A percentile compares a stretch with the other conserved stretches of the same genome.
phyloP scores from a whole-genome alignment of 2,329 filamentous ascomycete genomes.

The Sporothrix inflata region DNA sequence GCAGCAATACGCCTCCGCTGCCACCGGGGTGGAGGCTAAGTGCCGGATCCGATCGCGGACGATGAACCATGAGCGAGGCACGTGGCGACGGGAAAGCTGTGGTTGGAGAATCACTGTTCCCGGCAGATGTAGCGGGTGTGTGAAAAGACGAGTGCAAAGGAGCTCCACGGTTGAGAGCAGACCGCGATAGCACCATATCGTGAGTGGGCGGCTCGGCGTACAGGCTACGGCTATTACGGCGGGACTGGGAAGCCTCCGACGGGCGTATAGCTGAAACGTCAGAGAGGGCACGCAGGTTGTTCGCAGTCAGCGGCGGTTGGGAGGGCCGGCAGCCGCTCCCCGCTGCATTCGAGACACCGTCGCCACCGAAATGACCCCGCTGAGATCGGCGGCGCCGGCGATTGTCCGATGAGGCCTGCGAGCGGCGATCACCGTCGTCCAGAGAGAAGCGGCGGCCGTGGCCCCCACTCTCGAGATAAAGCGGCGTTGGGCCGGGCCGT shows the following conservation, averaged over 20 bases:
- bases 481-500: constrained; percentile 31
- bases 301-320: constrained; percentile 52
- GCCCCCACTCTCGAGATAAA: constrained; percentile 35
- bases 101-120: neutral
- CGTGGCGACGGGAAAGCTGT: constrained; percentile 33
- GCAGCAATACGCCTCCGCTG: constrained; percentile 32
- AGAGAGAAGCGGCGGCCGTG: constrained; percentile 37
- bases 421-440: constrained; percentile 39
- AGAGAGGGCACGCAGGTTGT: constrained; percentile 57
- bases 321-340: constrained; percentile 32
- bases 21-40: constrained; percentile 32
- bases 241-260: constrained; percentile 46
- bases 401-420: constrained; percentile 43
- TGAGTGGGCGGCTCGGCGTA: constrained; percentile 51
- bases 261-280: constrained; percentile 56
- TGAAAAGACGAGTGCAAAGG: neutral
- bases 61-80: constrained; percentile 42
- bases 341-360: constrained; percentile 40
- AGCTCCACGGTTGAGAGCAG: constrained; percentile 35
- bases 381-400: constrained; percentile 48
- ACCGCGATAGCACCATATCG: constrained; percentile 49
- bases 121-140: neutral
- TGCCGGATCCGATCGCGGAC: constrained; percentile 47
- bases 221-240: constrained; percentile 46
- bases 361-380: constrained; percentile 41